Evolutionary conservation across 345 rosid genomes (phyloP).

Genomic region (Isatis tinctoria): DNA sequence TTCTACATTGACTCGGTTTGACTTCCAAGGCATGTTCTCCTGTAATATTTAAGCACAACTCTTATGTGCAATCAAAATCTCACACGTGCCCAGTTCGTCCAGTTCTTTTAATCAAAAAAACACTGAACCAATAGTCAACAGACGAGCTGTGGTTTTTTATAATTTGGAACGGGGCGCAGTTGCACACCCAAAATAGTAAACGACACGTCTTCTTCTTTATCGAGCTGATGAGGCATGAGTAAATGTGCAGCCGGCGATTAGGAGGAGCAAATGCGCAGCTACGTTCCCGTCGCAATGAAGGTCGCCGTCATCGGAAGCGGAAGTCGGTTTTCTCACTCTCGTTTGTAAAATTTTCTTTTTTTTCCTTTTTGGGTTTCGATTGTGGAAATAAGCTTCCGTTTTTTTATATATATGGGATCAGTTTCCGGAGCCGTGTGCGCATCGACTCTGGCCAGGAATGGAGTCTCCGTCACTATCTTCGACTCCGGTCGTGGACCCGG

Average conservation of each 20-base stretch:
- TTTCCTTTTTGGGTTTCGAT: background rate
- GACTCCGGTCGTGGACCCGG: constrained; percentile 84
- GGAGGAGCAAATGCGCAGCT: constrained; percentile 34
- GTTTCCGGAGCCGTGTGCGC: constrained; percentile 87
- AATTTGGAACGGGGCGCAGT: constrained; percentile 1
- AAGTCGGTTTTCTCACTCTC: constrained; percentile 38
- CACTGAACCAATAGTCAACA: background rate
- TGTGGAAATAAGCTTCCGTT: background rate
- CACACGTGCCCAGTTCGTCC: no score
- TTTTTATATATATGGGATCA: constrained; percentile 5
- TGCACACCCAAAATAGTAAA: background rate
- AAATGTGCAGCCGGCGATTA: constrained; percentile 25
- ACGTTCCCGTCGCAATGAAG: constrained; percentile 46
- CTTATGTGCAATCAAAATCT: no score
- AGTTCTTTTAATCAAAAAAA: no score
- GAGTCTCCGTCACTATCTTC: constrained; percentile 70
- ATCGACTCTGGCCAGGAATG: constrained; percentile 69
- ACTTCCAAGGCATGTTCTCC: no score
- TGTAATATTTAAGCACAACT: no score
- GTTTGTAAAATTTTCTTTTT: background rate
- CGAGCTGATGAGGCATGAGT: background rate
- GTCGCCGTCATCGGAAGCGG: constrained; percentile 83
- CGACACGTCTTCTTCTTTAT: background rate
- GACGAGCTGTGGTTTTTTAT: constrained; percentile 20
- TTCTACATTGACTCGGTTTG: no score